phyloP scores from a whole-genome alignment of 139 green algal genomes.

The Ulvella scutata region DNA sequence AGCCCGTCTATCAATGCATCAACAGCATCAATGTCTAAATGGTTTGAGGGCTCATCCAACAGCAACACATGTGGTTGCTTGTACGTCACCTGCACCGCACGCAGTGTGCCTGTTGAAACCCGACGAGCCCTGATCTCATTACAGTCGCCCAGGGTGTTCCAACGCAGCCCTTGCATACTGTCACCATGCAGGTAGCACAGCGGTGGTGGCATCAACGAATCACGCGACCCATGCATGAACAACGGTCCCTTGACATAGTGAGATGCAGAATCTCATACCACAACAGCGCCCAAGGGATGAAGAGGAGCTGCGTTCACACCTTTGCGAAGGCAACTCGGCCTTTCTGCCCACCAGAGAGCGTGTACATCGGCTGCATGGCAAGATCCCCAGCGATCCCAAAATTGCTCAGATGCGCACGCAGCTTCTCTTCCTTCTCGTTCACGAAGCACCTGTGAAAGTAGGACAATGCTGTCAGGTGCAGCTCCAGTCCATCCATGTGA shows the following conservation, averaged over 20 bases:
- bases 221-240: too few species aligned
- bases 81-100: conserved; percentile 46
- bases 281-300: too few species aligned
- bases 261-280: too few species aligned
- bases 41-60: conserved; percentile 77
- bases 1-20: conserved; percentile 71
- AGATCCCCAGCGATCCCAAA: conserved; percentile 79
- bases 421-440: conserved; percentile 38
- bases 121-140: too few species aligned
- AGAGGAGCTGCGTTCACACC: too few species aligned
- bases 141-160: too few species aligned
- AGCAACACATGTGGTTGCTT: conserved; percentile 76
- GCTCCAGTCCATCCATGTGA: conserved; percentile 88
- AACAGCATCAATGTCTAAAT: conserved; percentile 79
- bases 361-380: conserved; percentile 83
- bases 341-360: conserved; percentile 88
- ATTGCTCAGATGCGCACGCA: conserved; percentile 55
- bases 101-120: too few species aligned
- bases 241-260: too few species aligned
- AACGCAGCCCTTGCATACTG: too few species aligned
- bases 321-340: conserved; percentile 76
- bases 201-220: too few species aligned
- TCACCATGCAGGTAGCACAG: too few species aligned
- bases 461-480: conserved; percentile 57
- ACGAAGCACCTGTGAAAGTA: conserved; percentile 18